phyloP scores from a whole-genome alignment of 164 flowering plant species.

The Berberis vulgaris region DNA sequence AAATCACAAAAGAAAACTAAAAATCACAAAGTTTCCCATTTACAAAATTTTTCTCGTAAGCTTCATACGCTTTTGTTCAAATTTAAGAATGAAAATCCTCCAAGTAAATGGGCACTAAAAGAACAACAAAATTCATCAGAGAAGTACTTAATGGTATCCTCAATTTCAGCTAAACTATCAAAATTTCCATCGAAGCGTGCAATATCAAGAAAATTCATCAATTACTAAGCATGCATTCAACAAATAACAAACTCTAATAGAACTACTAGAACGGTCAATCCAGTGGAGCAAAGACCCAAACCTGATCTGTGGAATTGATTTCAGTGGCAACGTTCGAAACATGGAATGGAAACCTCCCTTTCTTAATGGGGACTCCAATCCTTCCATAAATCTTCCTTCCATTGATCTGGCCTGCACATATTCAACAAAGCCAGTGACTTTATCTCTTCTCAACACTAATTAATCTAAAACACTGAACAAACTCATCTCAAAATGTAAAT shows the following conservation, averaged over 20 bases:
- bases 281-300: slow-evolving; percentile 9
- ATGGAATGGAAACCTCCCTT: slow-evolving; percentile 42
- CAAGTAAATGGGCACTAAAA: background rate
- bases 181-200: too few species aligned
- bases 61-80: background rate
- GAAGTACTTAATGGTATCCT: background rate
- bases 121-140: background rate
- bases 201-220: too few species aligned
- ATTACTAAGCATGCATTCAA: too few species aligned
- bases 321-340: slow-evolving; percentile 73
- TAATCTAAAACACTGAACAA: background rate
- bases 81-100: background rate
- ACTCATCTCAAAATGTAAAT: too few species aligned
- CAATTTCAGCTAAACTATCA: too few species aligned
- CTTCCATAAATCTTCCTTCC: slow-evolving; percentile 50
- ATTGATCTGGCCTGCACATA: slow-evolving; percentile 29
- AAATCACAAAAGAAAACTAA: background rate
- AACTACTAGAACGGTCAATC: background rate
- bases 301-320: slow-evolving; percentile 52
- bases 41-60: background rate
- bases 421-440: slow-evolving; percentile 1
- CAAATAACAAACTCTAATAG: background rate
- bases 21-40: background rate
- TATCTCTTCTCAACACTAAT: background rate
- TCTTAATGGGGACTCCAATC: slow-evolving; percentile 31